phyloP scores from a whole-genome alignment of 2,329 filamentous ascomycete genomes.

The Xylariaceae sp. region DNA sequence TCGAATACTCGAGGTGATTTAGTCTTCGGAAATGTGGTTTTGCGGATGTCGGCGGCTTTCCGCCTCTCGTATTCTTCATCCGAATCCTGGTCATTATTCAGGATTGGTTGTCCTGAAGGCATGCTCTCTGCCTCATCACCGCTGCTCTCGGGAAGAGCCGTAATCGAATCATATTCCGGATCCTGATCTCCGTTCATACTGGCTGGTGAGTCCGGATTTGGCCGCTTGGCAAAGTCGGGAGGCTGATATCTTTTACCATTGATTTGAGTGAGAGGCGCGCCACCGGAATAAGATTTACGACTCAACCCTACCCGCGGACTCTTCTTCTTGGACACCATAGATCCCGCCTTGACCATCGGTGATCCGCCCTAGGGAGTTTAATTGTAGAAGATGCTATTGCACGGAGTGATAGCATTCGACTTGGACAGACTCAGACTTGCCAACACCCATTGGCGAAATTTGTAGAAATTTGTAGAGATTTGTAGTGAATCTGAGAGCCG shows the following conservation, averaged over 20 bases:
- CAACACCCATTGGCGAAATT: not conserved
- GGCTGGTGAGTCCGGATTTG: constrained; percentile 1
- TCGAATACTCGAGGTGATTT: not conserved
- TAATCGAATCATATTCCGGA: constrained; percentile 20
- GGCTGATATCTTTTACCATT: constrained; percentile 6
- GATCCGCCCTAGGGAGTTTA: not conserved
- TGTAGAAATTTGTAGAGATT: not conserved
- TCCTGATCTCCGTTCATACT: constrained; percentile 15
- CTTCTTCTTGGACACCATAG: not conserved
- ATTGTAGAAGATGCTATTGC: not conserved
- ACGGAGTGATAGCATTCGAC: not conserved
- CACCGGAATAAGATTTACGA: constrained; percentile 3
- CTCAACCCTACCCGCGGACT: constrained; percentile 16
- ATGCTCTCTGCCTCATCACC: constrained; percentile 22
- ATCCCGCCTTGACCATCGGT: constrained; percentile 6
- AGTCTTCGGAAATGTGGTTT: constrained; percentile 29
- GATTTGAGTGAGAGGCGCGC: constrained; percentile 13
- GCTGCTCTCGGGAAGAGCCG: constrained; percentile 25
- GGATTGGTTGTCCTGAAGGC: not conserved
- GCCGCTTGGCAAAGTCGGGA: constrained; percentile 2
- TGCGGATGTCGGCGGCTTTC: constrained; percentile 31
- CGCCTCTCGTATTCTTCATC: constrained; percentile 28
- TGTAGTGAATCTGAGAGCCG: not conserved
- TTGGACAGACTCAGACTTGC: not conserved
- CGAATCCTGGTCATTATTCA: constrained; percentile 15